These are phyloP conservation scores for Aureobasidium zeae DNA, from an alignment of 2,329 filamentous ascomycete genomes.

Conservation along the genomic window DNA sequence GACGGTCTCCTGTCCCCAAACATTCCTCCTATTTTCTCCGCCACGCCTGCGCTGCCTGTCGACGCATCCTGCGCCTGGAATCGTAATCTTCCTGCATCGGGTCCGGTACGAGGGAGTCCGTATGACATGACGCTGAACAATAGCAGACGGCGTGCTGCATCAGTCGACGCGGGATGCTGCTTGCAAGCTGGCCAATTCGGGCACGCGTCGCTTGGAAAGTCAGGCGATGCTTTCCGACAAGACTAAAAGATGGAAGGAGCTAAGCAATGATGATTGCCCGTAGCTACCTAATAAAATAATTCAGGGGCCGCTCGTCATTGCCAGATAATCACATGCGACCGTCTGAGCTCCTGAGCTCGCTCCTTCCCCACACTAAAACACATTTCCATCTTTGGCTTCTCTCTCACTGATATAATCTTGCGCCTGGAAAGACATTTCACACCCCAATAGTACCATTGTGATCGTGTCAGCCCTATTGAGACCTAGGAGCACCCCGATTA, in stretches of 20 bases:
- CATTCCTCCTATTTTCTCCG: slow-evolving; percentile 49
- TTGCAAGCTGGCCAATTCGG: slow-evolving; percentile 7
- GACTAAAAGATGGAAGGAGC: no score
- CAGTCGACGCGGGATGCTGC: slow-evolving; percentile 6
- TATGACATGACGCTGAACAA: slow-evolving; percentile 4
- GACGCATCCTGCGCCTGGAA: slow-evolving; percentile 11
- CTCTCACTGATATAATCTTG: not conserved
- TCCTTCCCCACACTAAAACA: slow-evolving; percentile 11
- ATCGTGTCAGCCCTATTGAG: no score
- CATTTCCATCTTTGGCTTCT: no score
- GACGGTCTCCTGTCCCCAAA: slow-evolving; percentile 49
- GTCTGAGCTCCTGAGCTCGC: no score
- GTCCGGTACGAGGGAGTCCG: slow-evolving; percentile 1
- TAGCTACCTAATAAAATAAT: no score
- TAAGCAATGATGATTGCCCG: no score
- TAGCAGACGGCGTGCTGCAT: slow-evolving; percentile 5
- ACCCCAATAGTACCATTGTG: no score
- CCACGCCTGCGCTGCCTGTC: slow-evolving; percentile 16
- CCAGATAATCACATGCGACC: no score
- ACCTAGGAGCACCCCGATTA: slow-evolving; percentile 19
- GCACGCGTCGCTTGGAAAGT: not conserved
- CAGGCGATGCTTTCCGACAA: not conserved
- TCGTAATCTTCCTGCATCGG: slow-evolving; percentile 9
- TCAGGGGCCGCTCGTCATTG: no score
- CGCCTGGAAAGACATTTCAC: no score